Evolutionary conservation across 2,329 filamentous ascomycete species (phyloP).

Genomic region (Penicillium thymicola): DNA sequence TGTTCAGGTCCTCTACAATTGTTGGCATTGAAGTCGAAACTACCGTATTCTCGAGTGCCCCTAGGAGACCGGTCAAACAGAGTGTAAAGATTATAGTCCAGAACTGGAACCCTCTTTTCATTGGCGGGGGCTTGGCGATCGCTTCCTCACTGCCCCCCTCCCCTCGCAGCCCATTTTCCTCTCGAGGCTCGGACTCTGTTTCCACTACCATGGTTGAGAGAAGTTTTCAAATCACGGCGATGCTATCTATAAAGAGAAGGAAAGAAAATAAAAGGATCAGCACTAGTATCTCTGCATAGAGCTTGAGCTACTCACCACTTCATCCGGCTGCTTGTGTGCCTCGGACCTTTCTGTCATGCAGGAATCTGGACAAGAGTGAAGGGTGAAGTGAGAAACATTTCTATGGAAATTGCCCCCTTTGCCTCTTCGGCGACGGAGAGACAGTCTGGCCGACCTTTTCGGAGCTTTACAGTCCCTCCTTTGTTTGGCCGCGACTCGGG

Average conservation of each 20-base stretch:
- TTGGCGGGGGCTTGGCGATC: not conserved
- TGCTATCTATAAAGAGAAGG: not conserved
- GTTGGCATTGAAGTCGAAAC: constrained; percentile 41
- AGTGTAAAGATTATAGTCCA: constrained; percentile 3
- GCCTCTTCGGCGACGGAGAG: not conserved
- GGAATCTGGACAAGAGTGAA: too few species aligned
- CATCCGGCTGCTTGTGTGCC: not conserved
- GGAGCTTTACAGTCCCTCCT: too few species aligned
- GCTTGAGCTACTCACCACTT: not conserved
- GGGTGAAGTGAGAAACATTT: too few species aligned
- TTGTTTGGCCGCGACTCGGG: too few species aligned
- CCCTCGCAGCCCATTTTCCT: not conserved
- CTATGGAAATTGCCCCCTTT: too few species aligned
- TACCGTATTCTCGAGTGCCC: constrained; percentile 38
- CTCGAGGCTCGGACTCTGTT: not conserved
- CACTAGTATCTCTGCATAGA: not conserved
- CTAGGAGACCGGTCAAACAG: constrained; percentile 27
- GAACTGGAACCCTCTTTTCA: not conserved
- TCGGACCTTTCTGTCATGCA: too few species aligned
- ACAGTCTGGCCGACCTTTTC: not conserved
- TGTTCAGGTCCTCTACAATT: constrained; percentile 32
- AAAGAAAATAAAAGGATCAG: not conserved
- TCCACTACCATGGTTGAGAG: not conserved
- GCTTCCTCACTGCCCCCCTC: not conserved
- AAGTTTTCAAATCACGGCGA: not conserved